These are phyloP conservation scores for Pseudozyma pruni DNA, from an alignment of 1,284 basidiomycete species.

Conservation along the genomic window DNA sequence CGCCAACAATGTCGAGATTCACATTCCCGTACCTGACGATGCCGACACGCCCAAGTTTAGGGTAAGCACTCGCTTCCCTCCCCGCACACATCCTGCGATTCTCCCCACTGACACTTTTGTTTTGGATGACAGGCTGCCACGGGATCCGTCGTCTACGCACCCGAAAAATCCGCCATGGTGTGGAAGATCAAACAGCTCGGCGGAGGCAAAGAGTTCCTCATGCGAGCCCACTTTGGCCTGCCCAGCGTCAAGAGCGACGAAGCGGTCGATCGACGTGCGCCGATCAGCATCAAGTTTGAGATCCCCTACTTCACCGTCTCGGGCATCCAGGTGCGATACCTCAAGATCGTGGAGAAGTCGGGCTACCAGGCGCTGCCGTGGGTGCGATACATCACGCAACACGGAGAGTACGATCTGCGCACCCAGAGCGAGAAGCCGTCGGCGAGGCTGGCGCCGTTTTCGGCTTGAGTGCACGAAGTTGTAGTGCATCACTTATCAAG, in stretches of 20 bases:
- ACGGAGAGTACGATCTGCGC: conserved; percentile 87
- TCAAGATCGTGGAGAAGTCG: conserved; percentile 98
- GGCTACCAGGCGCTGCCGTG: conserved; percentile 81
- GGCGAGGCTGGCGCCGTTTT: conserved; percentile 60
- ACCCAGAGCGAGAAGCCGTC: conserved; percentile 64
- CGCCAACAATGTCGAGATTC: conserved; percentile 98
- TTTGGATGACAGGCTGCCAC: conserved; percentile 40
- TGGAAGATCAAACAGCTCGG: conserved; percentile 68
- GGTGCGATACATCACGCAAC: conserved; percentile 80
- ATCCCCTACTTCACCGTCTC: conserved; percentile 95
- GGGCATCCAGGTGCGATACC: conserved; percentile 93
- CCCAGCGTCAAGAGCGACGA: conserved; percentile 73
- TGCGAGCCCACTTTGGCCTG: conserved; percentile 67
- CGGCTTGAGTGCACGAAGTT: conserved; percentile 9
- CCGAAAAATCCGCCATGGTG: conserved; percentile 67
- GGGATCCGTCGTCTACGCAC: conserved; percentile 65
- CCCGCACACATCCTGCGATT: too few relatives aligned
- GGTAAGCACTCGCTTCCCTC: conserved; percentile 17
- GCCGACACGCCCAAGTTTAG: conserved; percentile 97
- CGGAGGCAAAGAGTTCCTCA: conserved; percentile 66
- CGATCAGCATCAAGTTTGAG: conserved; percentile 96
- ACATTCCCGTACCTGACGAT: conserved; percentile 97
- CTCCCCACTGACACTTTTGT: conserved; percentile 2
- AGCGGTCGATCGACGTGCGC: conserved; percentile 82
- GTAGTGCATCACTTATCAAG: not conserved